These are phyloP conservation scores for Byssoonygena ceratinophila DNA, from an alignment of 2,329 filamentous ascomycete genomes.

Conservation along the genomic window DNA sequence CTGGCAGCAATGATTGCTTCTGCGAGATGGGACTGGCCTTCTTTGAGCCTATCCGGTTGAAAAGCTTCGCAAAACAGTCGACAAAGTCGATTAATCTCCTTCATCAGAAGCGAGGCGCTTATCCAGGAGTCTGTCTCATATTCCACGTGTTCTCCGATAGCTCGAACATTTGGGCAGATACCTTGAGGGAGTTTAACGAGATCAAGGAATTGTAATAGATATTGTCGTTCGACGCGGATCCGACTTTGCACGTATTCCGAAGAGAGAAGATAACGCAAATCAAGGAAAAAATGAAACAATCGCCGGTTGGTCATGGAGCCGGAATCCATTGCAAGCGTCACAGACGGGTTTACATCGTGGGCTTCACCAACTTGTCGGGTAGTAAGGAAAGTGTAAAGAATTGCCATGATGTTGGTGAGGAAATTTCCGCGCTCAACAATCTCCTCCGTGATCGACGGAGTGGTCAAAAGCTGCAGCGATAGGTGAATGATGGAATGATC, in stretches of 20 bases:
- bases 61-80: conserved; percentile 83
- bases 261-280: conserved; percentile 80
- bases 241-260: conserved; percentile 80
- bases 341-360: conserved; percentile 73
- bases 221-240: conserved; percentile 71
- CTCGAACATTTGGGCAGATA: conserved; percentile 86
- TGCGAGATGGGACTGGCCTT: conserved; percentile 55
- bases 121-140: conserved; percentile 99
- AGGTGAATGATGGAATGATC: conserved; percentile 98
- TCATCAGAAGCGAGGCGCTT: conserved; percentile 81
- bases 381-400: conserved; percentile 93
- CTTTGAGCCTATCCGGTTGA: conserved; percentile 54
- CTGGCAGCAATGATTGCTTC: conserved; percentile 57
- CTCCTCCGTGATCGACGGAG: conserved; percentile 90
- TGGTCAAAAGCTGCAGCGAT: conserved; percentile 91
- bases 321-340: conserved; percentile 82
- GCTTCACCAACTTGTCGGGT: conserved; percentile 92
- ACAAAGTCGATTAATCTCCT: conserved; percentile 88
- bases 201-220: conserved; percentile 88
- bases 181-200: conserved; percentile 93
- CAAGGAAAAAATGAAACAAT: conserved; percentile 96
- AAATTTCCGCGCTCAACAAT: conserved; percentile 94
- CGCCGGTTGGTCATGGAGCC: conserved; percentile 89
- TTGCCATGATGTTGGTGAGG: conserved; percentile 85
- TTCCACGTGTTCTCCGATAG: conserved; percentile 89